Base-by-base conservation (phyloP, 257 asterid genomes). In the Mentha longifolia region DNA sequence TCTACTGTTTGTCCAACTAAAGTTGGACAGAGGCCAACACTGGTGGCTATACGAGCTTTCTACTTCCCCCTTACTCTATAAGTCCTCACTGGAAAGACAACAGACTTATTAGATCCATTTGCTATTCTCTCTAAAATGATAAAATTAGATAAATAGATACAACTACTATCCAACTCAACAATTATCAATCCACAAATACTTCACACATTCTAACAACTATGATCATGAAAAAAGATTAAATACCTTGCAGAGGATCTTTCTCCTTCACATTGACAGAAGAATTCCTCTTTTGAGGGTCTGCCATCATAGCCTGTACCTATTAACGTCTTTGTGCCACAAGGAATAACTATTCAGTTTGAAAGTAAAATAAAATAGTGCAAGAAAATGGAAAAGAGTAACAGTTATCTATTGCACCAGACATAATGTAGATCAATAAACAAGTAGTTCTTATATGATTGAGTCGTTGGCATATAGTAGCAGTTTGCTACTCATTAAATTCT, bases 241-340 rank as follows among this genome's bases (percentile, higher is more conserved):
- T 81, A 93, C 96, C 97, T 77, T 83, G 85, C 64, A 82, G 33
- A 7, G 87, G 77, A 67, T 79, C 78, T 76, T 87, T 87, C 83
- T 86, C 83, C 80, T 82, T 81, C 61, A 74, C 47, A 15, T 65
- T 80, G 68, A 54, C 71, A 50, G 88, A 72, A 33, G 87, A 77
- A 73, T 76, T 83, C 74, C 59, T 79, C 80, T 90, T 91, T 72
- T 68, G 68, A 65, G 87, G 50, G 76, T 85, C 89, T 25, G 84
- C 86, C 98, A 93, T 93, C 84, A 78, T 58, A 54, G 43, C 52
- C 60, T 16, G 33, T 73, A 61, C 52, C 68, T 66, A 60, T 16
- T 58, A 37, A 56, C 46, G 78, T 56, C 43, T 39, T 41, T 13
- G 54, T 78, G 74, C 86, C 74, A 84, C 76, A 78, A 17, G 37